phyloP scores from a whole-genome alignment of 1,284 basidiomycete species.

The Ustilago cynodontis region DNA sequence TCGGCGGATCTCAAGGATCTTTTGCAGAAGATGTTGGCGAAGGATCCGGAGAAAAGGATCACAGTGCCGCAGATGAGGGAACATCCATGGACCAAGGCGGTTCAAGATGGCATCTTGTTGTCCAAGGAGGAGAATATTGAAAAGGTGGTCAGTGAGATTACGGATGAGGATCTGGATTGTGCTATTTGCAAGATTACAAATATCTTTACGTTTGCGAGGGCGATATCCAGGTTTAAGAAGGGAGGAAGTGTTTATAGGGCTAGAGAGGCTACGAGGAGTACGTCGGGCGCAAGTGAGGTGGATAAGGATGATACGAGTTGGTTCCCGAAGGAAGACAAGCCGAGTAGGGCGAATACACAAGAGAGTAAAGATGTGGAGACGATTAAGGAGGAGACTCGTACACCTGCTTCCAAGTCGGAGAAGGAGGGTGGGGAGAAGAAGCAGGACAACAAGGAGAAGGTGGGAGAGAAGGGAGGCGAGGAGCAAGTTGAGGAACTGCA shows the following conservation, averaged over 20 bases:
- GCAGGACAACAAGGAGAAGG: not conserved
- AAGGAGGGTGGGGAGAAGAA: not conserved
- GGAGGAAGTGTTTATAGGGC: conserved; percentile 36
- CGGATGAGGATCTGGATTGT: conserved; percentile 66
- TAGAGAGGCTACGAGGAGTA: conserved; percentile 26
- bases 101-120: conserved; percentile 46
- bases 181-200: conserved; percentile 67
- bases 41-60: conserved; percentile 59
- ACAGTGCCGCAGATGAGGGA: conserved; percentile 55
- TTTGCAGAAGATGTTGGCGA: conserved; percentile 58
- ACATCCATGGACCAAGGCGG: conserved; percentile 60
- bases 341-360: conserved; percentile 9
- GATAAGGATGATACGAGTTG: conserved; percentile 36
- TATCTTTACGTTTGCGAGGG: conserved; percentile 67
- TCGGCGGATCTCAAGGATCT: conserved; percentile 52
- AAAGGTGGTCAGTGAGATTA: conserved; percentile 60
- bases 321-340: conserved; percentile 30
- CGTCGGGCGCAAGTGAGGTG: conserved; percentile 22
- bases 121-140: conserved; percentile 57
- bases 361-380: conserved; percentile 16
- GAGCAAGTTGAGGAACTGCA: conserved; percentile 15
- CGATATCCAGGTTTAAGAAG: conserved; percentile 67
- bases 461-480: not conserved
- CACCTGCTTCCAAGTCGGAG: conserved; percentile 3
- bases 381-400: conserved; percentile 32